Conservation (phyloP, 352 stramenopile species). For the Pilasporangium apinafurcum region DNA sequence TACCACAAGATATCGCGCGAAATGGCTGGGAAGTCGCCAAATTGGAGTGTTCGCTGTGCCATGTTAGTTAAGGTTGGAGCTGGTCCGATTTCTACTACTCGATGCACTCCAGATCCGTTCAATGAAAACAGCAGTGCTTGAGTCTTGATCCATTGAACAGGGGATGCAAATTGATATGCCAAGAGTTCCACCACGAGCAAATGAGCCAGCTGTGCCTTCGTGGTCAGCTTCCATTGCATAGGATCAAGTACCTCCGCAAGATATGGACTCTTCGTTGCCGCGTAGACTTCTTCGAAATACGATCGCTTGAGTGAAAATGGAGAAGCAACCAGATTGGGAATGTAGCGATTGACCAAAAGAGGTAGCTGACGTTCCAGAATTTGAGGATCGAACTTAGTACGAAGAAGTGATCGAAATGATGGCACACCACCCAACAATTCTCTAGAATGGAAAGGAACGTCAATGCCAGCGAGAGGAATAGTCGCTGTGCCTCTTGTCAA, state of each 20-base stretch:
- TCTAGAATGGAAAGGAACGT: constrained; percentile 87
- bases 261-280: constrained; percentile 60
- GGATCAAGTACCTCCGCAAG: constrained; percentile 33
- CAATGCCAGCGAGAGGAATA: constrained; percentile 83
- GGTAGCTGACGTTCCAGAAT: constrained; percentile 63
- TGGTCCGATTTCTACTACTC: constrained; percentile 82
- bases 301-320: constrained; percentile 71
- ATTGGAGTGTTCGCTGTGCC: constrained; percentile 67
- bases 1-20: constrained; percentile 77
- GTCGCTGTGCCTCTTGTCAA: constrained; percentile 67
- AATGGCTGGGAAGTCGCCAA: constrained; percentile 49
- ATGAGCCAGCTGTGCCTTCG: constrained; percentile 61
- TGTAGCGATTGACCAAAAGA: constrained; percentile 72
- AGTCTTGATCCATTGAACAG: constrained; percentile 88
- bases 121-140: constrained; percentile 69
- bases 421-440: constrained; percentile 78
- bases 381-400: constrained; percentile 61
- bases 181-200: constrained; percentile 81
- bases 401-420: constrained; percentile 69
- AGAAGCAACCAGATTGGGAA: constrained; percentile 80
- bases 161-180: constrained; percentile 86
- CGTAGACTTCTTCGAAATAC: constrained; percentile 74
- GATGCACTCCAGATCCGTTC: constrained; percentile 36
- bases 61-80: constrained; percentile 81
- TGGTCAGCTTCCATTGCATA: constrained; percentile 66